These are phyloP conservation scores for Pachyrhizus erosus DNA, from an alignment of 306 rosid genomes.

Conservation along the genomic window DNA sequence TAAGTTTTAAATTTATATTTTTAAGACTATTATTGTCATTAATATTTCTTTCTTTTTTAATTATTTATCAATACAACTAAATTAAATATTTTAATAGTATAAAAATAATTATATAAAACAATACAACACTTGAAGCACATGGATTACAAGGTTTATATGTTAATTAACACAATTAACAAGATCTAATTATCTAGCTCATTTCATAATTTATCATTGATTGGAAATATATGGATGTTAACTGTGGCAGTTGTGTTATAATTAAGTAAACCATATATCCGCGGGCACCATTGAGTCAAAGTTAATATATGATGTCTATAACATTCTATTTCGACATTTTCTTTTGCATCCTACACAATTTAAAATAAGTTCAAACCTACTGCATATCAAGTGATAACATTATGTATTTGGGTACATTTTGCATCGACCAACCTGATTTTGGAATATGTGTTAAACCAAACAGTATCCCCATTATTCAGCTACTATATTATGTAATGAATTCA, in stretches of 20 bases:
- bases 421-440: constrained; percentile 18
- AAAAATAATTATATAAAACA: too few species aligned
- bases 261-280: neutral
- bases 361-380: neutral
- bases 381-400: neutral
- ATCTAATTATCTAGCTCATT: neutral
- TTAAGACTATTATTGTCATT: too few species aligned
- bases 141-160: too few species aligned
- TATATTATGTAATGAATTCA: neutral
- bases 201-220: neutral
- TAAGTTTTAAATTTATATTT: too few species aligned
- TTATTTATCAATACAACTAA: too few species aligned
- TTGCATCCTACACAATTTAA: neutral
- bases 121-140: too few species aligned
- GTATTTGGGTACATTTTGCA: constrained; percentile 19
- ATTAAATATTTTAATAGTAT: too few species aligned
- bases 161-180: neutral
- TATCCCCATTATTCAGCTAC: neutral
- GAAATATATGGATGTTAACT: neutral
- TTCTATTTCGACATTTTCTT: neutral
- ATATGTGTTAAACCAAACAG: neutral
- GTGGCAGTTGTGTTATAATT: neutral
- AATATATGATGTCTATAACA: neutral
- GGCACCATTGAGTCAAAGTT: neutral
- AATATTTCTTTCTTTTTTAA: too few species aligned